phyloP scores from a whole-genome alignment of 2,329 filamentous ascomycete genomes.

The Colletotrichum noveboracense region DNA sequence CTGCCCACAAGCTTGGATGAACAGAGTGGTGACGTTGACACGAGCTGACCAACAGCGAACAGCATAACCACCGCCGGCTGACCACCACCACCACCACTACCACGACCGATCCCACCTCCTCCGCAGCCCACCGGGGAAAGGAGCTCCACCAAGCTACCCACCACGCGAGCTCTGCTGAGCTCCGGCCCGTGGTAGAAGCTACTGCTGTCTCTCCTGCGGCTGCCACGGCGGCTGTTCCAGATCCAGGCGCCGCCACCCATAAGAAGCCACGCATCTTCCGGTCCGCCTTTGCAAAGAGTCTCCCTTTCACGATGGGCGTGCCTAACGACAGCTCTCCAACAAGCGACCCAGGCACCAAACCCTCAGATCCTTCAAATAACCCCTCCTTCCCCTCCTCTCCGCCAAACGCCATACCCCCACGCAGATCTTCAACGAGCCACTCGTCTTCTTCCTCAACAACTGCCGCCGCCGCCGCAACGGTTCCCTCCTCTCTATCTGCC shows the following conservation, averaged over 20 bases:
- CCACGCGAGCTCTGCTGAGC: constrained; percentile 8
- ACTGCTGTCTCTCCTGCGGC: background rate
- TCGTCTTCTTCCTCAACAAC: constrained; percentile 29
- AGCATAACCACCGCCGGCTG: background rate
- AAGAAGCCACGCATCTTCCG: constrained; percentile 11
- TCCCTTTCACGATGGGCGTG: constrained; percentile 16
- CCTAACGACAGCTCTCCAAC: constrained; percentile 6
- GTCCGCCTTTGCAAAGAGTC: background rate
- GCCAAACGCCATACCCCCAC: constrained; percentile 72
- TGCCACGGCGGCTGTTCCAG: background rate
- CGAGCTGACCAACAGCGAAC: background rate
- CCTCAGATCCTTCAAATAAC: constrained; percentile 13
- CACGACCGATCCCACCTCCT: background rate
- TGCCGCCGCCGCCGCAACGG: constrained; percentile 7
- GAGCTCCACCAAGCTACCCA: constrained; percentile 8
- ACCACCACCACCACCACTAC: background rate
- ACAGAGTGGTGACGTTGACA: constrained; percentile 18
- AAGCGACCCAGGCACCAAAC: constrained; percentile 7
- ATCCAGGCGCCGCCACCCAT: background rate
- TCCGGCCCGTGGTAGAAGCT: background rate
- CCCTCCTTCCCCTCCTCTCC: constrained; percentile 34
- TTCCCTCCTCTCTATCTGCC: background rate
- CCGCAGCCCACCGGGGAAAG: background rate
- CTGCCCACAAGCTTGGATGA: constrained; percentile 2
- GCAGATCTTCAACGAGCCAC: constrained; percentile 67